phyloP scores from a whole-genome alignment of 768 basidiomycete species.

The Phylloporus sp. region DNA sequence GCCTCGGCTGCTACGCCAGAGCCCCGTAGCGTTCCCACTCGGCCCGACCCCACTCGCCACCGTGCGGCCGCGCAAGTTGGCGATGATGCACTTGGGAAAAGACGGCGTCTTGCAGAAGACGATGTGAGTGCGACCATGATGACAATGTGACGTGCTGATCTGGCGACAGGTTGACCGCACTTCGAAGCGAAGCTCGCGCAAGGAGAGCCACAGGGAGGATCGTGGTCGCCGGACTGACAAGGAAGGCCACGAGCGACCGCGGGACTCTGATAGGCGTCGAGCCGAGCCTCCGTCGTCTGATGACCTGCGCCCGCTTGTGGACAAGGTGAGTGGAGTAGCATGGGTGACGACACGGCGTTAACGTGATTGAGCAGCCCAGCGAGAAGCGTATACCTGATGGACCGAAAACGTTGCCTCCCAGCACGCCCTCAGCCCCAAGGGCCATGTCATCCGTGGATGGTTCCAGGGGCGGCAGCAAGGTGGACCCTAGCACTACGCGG shows the following conservation, averaged over 20 bases:
- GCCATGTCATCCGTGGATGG: conserved; percentile 58
- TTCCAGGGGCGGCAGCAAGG: conserved; percentile 37
- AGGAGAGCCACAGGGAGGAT: conserved; percentile 75
- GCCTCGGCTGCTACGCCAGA: conserved; percentile 37
- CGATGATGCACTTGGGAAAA: conserved; percentile 72
- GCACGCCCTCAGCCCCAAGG: conserved; percentile 66
- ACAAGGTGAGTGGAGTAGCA: conserved; percentile 51
- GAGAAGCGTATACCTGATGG: conserved; percentile 59
- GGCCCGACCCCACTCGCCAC: conserved; percentile 59
- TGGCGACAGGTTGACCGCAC: conserved; percentile 59
- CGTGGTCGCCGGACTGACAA: conserved; percentile 67
- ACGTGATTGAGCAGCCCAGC: conserved; percentile 32
- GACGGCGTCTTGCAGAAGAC: conserved; percentile 65
- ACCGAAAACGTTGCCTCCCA: conserved; percentile 51
- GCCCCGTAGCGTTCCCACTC: conserved; percentile 52
- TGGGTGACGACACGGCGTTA: conserved; percentile 2
- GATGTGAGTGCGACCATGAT: conserved; percentile 49
- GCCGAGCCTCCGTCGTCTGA: conserved; percentile 60
- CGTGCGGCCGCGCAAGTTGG: conserved; percentile 39
- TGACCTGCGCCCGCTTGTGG: conserved; percentile 47
- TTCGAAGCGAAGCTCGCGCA: conserved; percentile 78
- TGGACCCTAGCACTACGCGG: conserved; percentile 34
- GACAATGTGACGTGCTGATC: conserved; percentile 9
- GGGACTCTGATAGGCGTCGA: conserved; percentile 64
- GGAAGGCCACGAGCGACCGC: conserved; percentile 60